Conservation (phyloP, 192 early-diverging fungal species). For the Entrophospora sp. region DNA sequence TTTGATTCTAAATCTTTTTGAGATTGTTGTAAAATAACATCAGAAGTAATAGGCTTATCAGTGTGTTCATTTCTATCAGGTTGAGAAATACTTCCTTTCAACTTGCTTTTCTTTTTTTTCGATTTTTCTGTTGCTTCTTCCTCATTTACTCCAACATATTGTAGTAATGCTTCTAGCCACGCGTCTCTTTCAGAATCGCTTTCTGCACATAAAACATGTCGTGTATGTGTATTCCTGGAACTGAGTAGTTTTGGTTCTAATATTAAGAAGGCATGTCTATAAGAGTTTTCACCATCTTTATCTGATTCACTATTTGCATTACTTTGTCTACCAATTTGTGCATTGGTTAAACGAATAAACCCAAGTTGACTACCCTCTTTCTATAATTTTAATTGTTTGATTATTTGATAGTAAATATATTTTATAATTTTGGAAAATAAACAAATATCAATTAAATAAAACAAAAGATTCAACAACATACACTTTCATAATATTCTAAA, state of each 20-base stretch:
- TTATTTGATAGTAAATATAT: background rate
- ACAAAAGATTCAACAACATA: no score
- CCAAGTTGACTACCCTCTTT: slow-evolving; percentile 65
- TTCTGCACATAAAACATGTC: slow-evolving; percentile 82
- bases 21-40: slow-evolving; percentile 27
- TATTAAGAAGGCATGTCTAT: slow-evolving; percentile 80
- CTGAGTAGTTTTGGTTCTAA: slow-evolving; percentile 67
- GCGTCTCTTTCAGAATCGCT: slow-evolving; percentile 85
- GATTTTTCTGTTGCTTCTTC: slow-evolving; percentile 22
- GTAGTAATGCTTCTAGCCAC: slow-evolving; percentile 71
- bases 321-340: slow-evolving; percentile 54
- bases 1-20: slow-evolving; percentile 21
- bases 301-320: slow-evolving; percentile 19
- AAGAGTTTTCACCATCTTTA: slow-evolving; percentile 47
- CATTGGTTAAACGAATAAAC: slow-evolving; percentile 65
- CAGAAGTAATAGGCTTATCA: slow-evolving; percentile 25
- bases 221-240: slow-evolving; percentile 41
- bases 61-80: slow-evolving; percentile 20
- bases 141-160: slow-evolving; percentile 31
- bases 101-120: slow-evolving; percentile 15
- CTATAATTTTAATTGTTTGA: slow-evolving; percentile 29
- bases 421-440: background rate
- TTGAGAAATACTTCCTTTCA: slow-evolving; percentile 27
- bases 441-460: background rate
- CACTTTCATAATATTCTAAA: slow-evolving; percentile 77